Evolutionary conservation across 1,139 yeast genomes (phyloP).

Genomic region (Candida pseudoviswanathii): DNA sequence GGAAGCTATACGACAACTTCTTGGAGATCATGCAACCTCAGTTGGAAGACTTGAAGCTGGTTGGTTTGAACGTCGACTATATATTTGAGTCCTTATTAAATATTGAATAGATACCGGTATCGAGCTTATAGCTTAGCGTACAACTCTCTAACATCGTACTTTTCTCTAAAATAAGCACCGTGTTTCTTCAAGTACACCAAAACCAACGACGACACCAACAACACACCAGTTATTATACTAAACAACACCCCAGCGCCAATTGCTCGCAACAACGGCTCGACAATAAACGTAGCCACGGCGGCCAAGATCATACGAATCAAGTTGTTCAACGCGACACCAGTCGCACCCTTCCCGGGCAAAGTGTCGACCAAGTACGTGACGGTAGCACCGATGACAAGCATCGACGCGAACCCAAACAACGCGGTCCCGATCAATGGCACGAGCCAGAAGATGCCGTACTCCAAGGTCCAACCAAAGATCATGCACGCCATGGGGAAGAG

Average conservation of each 20-base stretch:
- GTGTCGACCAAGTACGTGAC: conserved; percentile 83
- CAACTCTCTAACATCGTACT: conserved; percentile 58
- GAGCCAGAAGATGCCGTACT: conserved; percentile 69
- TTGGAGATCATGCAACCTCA: conserved; percentile 58
- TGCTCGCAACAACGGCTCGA: conserved; percentile 64
- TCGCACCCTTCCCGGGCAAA: conserved; percentile 85
- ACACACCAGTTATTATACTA: conserved; percentile 63
- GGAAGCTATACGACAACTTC: conserved; percentile 41
- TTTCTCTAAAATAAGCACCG: conserved; percentile 68
- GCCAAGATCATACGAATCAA: conserved; percentile 74
- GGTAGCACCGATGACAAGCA: conserved; percentile 82
- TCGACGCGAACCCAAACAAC: conserved; percentile 77
- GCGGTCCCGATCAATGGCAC: conserved; percentile 80
- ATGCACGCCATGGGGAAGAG: conserved; percentile 66
- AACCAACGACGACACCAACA: conserved; percentile 45
- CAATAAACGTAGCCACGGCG: conserved; percentile 72
- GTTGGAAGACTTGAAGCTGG: conserved; percentile 59
- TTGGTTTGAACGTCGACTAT: conserved; percentile 76
- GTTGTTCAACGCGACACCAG: conserved; percentile 85
- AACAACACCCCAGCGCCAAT: conserved; percentile 74
- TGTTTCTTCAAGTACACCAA: conserved; percentile 54
- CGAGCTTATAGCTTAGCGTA: conserved; percentile 53
- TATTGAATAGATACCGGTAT: conserved; percentile 8
- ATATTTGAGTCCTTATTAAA: conserved; percentile 42
- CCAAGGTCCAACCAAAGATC: conserved; percentile 82